Evolutionary conservation across 139 green algal genomes (phyloP).

Genomic region (Chlamydomonas eustigma): DNA sequence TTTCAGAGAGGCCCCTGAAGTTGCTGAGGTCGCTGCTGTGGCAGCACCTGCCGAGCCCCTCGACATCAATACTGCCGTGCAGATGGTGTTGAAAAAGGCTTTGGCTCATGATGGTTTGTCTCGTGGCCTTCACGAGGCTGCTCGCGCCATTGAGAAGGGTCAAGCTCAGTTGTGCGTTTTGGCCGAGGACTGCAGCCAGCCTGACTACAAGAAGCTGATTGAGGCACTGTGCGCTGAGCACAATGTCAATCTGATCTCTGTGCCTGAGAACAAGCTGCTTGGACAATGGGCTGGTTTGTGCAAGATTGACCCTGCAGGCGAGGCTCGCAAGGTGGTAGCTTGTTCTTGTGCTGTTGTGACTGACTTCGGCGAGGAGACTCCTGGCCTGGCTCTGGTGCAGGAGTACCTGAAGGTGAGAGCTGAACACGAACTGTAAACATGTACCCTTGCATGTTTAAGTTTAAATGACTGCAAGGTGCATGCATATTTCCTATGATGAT

Average conservation of each 20-base stretch:
- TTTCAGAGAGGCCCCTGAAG: conserved; percentile 56
- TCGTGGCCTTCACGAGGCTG: conserved; percentile 90
- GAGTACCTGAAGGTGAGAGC: conserved; percentile 88
- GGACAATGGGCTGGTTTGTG: conserved; percentile 67
- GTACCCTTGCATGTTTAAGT: no score
- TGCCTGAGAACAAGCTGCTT: conserved; percentile 90
- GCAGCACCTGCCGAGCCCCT: conserved; percentile 87
- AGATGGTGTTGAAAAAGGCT: conserved; percentile 96
- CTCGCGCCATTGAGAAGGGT: conserved; percentile 62
- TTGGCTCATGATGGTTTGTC: conserved; percentile 93
- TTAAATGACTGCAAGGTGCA: no score
- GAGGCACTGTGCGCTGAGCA: conserved; percentile 97
- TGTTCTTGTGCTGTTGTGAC: conserved; percentile 93
- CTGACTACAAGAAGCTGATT: conserved; percentile 99
- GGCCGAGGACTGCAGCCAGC: conserved; percentile 97
- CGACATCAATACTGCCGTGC: conserved; percentile 94
- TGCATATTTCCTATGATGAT: no score
- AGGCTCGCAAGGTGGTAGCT: conserved; percentile 93
- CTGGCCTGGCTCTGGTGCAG: conserved; percentile 87
- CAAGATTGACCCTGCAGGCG: conserved; percentile 97
- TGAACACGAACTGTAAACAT: no score
- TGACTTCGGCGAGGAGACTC: conserved; percentile 98
- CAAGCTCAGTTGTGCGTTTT: conserved; percentile 84
- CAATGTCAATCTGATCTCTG: conserved; percentile 91
- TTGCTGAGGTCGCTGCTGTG: conserved; percentile 47